phyloP scores from a whole-genome alignment of 2,329 filamentous ascomycete species.

The Rhynchosporium agropyri region DNA sequence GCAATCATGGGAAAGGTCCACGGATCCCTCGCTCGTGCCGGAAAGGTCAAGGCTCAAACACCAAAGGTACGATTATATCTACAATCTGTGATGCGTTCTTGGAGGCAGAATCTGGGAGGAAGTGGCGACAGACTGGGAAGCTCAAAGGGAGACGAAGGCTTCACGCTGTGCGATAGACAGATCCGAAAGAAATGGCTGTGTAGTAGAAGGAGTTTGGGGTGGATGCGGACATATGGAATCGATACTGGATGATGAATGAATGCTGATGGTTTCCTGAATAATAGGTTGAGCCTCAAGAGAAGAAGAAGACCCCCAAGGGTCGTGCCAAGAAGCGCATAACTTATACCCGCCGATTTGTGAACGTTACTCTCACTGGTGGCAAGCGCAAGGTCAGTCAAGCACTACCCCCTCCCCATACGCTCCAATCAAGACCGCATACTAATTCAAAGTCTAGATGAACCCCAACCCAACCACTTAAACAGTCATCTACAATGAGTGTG shows the following conservation, averaged over 20 bases:
- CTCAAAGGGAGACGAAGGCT: neutral
- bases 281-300: constrained; percentile 88
- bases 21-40: constrained; percentile 92
- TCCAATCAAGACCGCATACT: neutral
- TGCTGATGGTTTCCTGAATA: constrained; percentile 35
- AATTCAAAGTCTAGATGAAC: constrained; percentile 67
- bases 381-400: constrained; percentile 80
- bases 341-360: constrained; percentile 98
- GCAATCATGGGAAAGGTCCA: constrained; percentile 88
- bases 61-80: constrained; percentile 69
- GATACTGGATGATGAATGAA: constrained; percentile 8
- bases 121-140: constrained; percentile 7
- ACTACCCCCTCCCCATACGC: neutral
- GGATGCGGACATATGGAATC: constrained; percentile 7
- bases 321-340: constrained; percentile 95
- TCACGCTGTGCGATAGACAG: neutral
- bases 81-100: constrained; percentile 22
- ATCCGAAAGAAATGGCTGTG: neutral
- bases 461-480: constrained; percentile 75
- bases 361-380: constrained; percentile 95
- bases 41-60: constrained; percentile 97
- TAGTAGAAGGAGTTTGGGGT: too few species aligned
- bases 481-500: constrained; percentile 31
- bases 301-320: constrained; percentile 96
- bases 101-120: constrained; percentile 10